Conservation (phyloP, 768 basidiomycete genomes). For the Hemileccinum impolitum region DNA sequence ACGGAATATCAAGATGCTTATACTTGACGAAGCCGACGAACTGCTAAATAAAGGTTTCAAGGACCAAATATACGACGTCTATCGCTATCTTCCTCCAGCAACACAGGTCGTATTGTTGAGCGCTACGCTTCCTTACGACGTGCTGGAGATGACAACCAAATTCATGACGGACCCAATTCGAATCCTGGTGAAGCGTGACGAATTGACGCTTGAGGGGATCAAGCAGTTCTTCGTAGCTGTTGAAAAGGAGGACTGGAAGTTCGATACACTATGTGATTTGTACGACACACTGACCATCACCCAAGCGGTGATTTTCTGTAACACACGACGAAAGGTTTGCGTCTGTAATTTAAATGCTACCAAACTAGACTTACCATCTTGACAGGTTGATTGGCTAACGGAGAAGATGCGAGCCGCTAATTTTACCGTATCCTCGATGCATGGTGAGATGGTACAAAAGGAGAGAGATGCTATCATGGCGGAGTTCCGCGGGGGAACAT, state of each 20-base stretch:
- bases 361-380: conserved; percentile 9
- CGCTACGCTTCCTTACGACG: conserved; percentile 94
- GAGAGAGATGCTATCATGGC: conserved; percentile 96
- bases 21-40: conserved; percentile 94
- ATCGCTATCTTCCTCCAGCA: conserved; percentile 93
- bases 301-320: conserved; percentile 99
- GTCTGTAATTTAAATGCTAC: neutral
- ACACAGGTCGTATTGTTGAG: conserved; percentile 97
- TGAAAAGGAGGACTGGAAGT: conserved; percentile 99
- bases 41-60: conserved; percentile 98
- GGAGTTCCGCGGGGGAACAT: conserved; percentile 90
- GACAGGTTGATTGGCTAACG: conserved; percentile 93
- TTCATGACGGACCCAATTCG: conserved; percentile 99
- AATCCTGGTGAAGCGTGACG: conserved; percentile 98
- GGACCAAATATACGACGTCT: conserved; percentile 99
- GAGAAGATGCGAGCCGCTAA: conserved; percentile 99
- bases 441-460: conserved; percentile 95
- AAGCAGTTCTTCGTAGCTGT: conserved; percentile 98
- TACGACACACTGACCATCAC: conserved; percentile 99
- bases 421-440: conserved; percentile 96
- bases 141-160: conserved; percentile 98
- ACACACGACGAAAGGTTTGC: conserved; percentile 89
- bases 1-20: conserved; percentile 96
- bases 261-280: conserved; percentile 94
- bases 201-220: conserved; percentile 94